These are phyloP conservation scores for Collybiopsis luxurians DNA, from an alignment of 768 basidiomycete genomes.

Conservation along the genomic window DNA sequence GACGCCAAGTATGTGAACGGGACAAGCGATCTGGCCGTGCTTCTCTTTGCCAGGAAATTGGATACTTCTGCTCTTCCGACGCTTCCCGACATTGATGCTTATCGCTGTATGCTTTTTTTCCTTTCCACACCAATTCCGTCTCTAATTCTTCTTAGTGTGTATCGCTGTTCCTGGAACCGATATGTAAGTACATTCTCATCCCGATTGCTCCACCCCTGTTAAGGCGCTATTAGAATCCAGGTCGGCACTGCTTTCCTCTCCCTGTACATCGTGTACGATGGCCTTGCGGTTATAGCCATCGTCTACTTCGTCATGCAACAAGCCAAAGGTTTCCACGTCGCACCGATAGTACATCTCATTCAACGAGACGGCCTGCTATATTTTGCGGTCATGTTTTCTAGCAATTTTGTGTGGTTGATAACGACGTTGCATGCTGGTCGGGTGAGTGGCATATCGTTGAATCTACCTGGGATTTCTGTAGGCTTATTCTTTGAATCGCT, in stretches of 20 bases:
- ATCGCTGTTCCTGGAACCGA: conserved; percentile 5
- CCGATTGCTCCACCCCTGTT: not conserved
- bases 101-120: not conserved
- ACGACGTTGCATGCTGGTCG: conserved; percentile 13
- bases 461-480: not conserved
- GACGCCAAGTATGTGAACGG: conserved; percentile 4
- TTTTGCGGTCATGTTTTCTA: conserved; percentile 19
- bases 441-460: not conserved
- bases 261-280: conserved; percentile 18
- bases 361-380: conserved; percentile 17
- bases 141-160: conserved; percentile 3
- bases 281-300: conserved; percentile 14
- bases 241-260: conserved; percentile 12
- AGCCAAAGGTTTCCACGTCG: not conserved
- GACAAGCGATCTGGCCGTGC: conserved; percentile 1
- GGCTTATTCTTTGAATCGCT: no score
- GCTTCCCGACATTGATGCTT: conserved; percentile 9
- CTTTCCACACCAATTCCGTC: not conserved
- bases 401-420: conserved; percentile 19
- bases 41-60: not conserved
- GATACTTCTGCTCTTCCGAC: not conserved
- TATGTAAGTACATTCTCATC: not conserved
- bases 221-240: not conserved
- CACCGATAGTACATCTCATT: conserved; percentile 7
- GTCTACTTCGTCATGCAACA: not conserved